Percentiles rank a stretch among this genome's conserved stretches.
Conservation (phyloP, 2,329 filamentous ascomycete species). For the Akanthomyces dipterigenus region DNA sequence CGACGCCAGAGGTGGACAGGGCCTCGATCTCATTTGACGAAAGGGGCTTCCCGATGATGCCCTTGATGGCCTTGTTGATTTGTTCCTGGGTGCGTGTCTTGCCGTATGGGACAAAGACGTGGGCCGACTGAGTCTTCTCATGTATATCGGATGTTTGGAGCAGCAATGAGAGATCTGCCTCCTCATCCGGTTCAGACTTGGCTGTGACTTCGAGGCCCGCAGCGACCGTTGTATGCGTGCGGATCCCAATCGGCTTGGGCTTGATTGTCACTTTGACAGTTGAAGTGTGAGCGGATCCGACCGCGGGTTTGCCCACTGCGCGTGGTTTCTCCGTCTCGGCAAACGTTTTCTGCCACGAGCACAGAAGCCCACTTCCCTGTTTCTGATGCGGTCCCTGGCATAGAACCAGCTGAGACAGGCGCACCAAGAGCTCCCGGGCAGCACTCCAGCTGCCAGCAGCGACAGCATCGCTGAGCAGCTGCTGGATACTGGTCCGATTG, state of each 20-base stretch:
- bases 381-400: conserved; percentile 8
- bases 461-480: conserved; percentile 8
- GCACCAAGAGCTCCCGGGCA: conserved; percentile 13
- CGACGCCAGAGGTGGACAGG: conserved; percentile 8
- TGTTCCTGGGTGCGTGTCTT: not conserved
- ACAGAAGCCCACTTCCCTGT: not conserved
- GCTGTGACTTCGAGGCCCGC: not conserved
- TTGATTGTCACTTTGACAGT: not conserved
- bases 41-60: conserved; percentile 13
- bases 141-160: not conserved
- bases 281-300: not conserved
- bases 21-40: not conserved
- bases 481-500: not conserved
- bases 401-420: conserved; percentile 17
- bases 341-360: conserved; percentile 15
- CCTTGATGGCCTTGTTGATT: conserved; percentile 17
- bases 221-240: not conserved
- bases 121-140: not conserved
- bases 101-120: conserved; percentile 18
- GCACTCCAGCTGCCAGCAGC: conserved; percentile 12
- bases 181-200: not conserved
- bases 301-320: not conserved
- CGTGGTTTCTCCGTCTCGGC: not conserved
- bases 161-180: not conserved
- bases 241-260: not conserved